A percentile compares a stretch with the other conserved stretches of the same genome.
These are phyloP conservation scores for Elaeis guineensis DNA, from an alignment of 176 grass and related monocot species.

Conservation along the genomic window DNA sequence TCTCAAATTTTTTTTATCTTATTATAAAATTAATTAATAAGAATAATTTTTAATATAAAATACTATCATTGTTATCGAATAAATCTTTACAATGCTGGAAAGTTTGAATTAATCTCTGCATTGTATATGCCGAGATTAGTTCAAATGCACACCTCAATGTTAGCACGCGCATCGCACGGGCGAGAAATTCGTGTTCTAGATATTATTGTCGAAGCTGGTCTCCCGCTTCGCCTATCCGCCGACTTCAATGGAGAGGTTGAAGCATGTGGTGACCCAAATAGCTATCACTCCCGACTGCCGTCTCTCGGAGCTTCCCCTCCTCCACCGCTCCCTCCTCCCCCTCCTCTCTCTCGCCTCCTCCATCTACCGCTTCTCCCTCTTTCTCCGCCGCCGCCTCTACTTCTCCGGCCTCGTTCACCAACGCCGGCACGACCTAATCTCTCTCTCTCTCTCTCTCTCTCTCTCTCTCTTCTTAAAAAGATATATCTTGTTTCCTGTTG, in stretches of 20 bases:
- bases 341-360: conserved; percentile 56
- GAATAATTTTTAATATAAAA: no score
- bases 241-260: conserved; percentile 26
- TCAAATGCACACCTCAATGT: no score
- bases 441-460: not conserved
- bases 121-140: no score
- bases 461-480: not conserved
- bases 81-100: no score
- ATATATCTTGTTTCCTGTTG: not conserved
- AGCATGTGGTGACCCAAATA: conserved; percentile 36
- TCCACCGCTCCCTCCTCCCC: conserved; percentile 50
- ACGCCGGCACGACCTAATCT: conserved; percentile 19
- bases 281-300: conserved; percentile 50
- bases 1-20: no score
- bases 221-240: no score
- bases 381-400: conserved; percentile 23
- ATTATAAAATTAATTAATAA: no score
- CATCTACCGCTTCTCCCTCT: conserved; percentile 26
- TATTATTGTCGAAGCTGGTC: no score
- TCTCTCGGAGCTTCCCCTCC: conserved; percentile 35
- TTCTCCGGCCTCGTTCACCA: conserved; percentile 28
- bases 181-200: no score
- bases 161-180: no score
- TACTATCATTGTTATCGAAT: no score
- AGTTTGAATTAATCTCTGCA: no score